These are phyloP conservation scores for Fusarium decemcellulare DNA, from an alignment of 2,329 filamentous ascomycete genomes.

Conservation along the genomic window DNA sequence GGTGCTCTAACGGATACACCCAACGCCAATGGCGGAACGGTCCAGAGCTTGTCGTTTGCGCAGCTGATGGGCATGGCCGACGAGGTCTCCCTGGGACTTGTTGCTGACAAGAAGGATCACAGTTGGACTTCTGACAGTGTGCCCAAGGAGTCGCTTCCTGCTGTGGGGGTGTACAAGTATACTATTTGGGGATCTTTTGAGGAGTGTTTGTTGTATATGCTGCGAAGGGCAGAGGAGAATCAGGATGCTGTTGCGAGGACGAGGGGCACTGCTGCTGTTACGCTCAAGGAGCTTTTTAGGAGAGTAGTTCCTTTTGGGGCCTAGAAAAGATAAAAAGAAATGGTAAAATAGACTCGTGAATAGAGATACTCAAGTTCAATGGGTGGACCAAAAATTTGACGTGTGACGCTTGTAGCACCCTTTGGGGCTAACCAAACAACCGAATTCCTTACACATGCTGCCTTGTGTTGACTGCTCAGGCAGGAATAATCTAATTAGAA, in stretches of 20 bases:
- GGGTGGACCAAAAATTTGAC: too few relatives aligned
- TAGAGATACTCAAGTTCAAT: not conserved
- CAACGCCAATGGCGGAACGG: constrained; percentile 15
- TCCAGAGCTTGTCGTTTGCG: constrained; percentile 13
- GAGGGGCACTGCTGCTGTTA: constrained; percentile 12
- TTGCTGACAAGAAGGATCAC: constrained; percentile 8
- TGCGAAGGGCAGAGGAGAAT: constrained; percentile 23
- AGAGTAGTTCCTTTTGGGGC: constrained; percentile 6
- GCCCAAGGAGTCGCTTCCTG: constrained; percentile 1
- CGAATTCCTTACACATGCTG: too few relatives aligned
- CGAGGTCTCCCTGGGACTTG: constrained; percentile 21
- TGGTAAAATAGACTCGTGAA: not conserved
- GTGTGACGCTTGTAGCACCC: too few relatives aligned
- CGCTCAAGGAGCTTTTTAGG: constrained; percentile 4
- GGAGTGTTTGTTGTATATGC: constrained; percentile 23
- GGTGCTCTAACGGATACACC: not conserved
- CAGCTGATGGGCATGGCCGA: constrained; percentile 26
- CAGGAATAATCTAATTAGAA: too few relatives aligned
- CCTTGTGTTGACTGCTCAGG: too few relatives aligned
- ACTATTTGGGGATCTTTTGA: constrained; percentile 27
- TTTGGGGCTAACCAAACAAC: too few relatives aligned
- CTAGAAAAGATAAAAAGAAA: not conserved
- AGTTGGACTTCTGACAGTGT: not conserved
- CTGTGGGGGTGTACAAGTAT: constrained; percentile 24
- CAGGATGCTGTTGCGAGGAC: constrained; percentile 27